A percentile compares a stretch with the other conserved stretches of the same genome.
phyloP scores from a whole-genome alignment of 345 rosid species.

The Excoecaria cochinchinensis region DNA sequence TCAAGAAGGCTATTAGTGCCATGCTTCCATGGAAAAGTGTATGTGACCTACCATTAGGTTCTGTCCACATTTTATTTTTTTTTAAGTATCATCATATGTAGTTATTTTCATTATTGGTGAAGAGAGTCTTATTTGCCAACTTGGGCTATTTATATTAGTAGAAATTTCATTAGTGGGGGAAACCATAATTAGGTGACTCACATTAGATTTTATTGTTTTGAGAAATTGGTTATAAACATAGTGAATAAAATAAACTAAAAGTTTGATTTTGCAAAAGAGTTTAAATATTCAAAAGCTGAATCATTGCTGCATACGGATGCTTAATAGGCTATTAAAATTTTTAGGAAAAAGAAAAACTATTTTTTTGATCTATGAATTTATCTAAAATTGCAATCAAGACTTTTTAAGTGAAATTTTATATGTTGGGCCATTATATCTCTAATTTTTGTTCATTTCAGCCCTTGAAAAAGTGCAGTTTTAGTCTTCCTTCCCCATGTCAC shows the following conservation, averaged over 20 bases:
- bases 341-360: too few relatives aligned
- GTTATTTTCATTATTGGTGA: background rate
- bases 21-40: slow-evolving; percentile 23
- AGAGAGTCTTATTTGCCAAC: background rate
- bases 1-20: slow-evolving; percentile 14
- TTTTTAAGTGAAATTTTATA: too few relatives aligned
- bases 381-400: too few relatives aligned
- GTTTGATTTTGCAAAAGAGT: too few relatives aligned
- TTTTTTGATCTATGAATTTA: too few relatives aligned
- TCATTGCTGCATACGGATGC: background rate
- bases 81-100: background rate
- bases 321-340: too few relatives aligned
- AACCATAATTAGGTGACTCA: slow-evolving; percentile 11
- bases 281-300: background rate
- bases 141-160: background rate
- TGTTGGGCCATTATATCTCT: too few relatives aligned
- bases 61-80: slow-evolving; percentile 20
- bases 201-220: background rate
- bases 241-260: background rate
- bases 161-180: background rate
- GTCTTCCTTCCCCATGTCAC: too few relatives aligned
- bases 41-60: slow-evolving; percentile 32
- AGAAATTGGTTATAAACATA: background rate
- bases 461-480: too few relatives aligned
- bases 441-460: too few relatives aligned